Conservation (phyloP, 148 eudicot species). For the Nyssa sinensis region DNA sequence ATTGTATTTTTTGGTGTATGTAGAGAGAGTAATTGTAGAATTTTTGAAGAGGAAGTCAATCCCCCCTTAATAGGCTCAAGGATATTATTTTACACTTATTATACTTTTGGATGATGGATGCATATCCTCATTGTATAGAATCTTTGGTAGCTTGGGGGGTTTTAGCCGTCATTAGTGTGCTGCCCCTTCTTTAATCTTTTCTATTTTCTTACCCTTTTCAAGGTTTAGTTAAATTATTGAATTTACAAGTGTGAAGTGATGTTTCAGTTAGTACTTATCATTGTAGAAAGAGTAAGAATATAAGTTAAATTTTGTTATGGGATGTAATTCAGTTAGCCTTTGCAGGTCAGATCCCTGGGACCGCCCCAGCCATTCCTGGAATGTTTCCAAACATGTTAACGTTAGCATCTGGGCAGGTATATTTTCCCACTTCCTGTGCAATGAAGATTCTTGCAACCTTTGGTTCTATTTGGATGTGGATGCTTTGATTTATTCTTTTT, state of each 20-base stretch:
- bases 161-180: too few relatives aligned
- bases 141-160: too few relatives aligned
- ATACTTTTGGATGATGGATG: too few relatives aligned
- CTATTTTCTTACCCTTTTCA: too few relatives aligned
- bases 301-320: neutral
- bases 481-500: neutral
- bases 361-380: conserved; percentile 67
- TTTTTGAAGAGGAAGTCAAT: too few relatives aligned
- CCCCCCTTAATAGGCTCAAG: too few relatives aligned
- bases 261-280: neutral
- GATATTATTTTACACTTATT: too few relatives aligned
- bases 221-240: conserved; percentile 5
- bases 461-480: neutral
- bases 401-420: conserved; percentile 62
- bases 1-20: too few relatives aligned
- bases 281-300: neutral
- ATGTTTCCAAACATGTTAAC: conserved; percentile 74
- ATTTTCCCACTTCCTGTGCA: neutral
- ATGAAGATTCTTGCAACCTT: neutral
- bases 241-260: conserved; percentile 4
- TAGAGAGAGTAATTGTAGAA: too few relatives aligned
- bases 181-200: too few relatives aligned
- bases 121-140: too few relatives aligned
- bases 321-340: conserved; percentile 25
- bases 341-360: conserved; percentile 71